These are phyloP conservation scores for Tricholoma sp. DNA, from an alignment of 768 basidiomycete species.

Conservation along the genomic window DNA sequence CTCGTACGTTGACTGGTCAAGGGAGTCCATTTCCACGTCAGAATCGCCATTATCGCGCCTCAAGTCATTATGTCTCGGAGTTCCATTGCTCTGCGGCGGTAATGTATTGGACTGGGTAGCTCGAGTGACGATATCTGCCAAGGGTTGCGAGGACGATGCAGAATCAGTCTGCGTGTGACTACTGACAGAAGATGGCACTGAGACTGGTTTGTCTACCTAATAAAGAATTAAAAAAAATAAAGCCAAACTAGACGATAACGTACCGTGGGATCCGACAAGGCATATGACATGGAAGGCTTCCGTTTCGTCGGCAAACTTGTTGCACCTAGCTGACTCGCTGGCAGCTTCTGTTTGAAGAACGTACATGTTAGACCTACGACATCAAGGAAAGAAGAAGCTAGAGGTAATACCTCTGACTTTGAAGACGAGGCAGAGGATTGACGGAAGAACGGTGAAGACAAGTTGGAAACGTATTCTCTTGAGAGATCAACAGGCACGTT, in stretches of 20 bases:
- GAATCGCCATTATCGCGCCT: background rate
- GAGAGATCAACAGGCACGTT: background rate
- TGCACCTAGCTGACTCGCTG: background rate
- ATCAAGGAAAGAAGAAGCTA: background rate
- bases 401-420: background rate
- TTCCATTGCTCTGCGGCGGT: background rate
- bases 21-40: background rate
- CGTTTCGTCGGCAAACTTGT: background rate
- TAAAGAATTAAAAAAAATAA: background rate
- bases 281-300: background rate
- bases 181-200: background rate
- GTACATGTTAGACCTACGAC: background rate
- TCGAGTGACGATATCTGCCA: slow-evolving; percentile 11
- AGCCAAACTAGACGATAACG: background rate
- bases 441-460: background rate
- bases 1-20: background rate
- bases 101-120: slow-evolving; percentile 6
- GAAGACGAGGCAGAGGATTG: background rate
- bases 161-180: background rate
- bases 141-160: background rate
- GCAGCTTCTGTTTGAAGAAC: background rate
- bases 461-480: background rate
- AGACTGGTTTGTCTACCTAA: background rate
- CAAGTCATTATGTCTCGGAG: background rate
- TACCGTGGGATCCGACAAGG: background rate